A percentile compares a stretch with the other conserved stretches of the same genome.
These are phyloP conservation scores for Tolypocladium tundrense DNA, from an alignment of 2,329 filamentous ascomycete species.

Conservation along the genomic window DNA sequence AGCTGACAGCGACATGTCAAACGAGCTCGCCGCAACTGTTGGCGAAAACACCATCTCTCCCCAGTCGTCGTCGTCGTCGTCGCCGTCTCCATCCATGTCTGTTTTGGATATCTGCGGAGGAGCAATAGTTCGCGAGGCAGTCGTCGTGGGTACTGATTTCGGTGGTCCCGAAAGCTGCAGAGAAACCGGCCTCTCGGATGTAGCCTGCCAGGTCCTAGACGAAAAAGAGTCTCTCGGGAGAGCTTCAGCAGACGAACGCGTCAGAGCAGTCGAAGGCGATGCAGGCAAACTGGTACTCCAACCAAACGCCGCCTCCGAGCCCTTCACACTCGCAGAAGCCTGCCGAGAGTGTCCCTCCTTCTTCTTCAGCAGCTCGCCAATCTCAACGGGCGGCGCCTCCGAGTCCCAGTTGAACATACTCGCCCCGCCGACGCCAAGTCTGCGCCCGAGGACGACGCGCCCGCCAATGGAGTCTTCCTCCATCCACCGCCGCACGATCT, in stretches of 20 bases:
- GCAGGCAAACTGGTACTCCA: slow-evolving; percentile 5
- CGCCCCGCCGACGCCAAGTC: slow-evolving; percentile 28
- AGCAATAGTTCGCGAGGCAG: background rate
- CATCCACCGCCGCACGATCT: slow-evolving; percentile 55
- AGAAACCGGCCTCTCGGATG: background rate
- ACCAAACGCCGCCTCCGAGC: slow-evolving; percentile 16
- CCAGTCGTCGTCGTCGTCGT: slow-evolving; percentile 50
- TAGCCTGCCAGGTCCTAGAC: no score
- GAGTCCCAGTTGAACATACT: slow-evolving; percentile 54
- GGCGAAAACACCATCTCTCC: slow-evolving; percentile 45
- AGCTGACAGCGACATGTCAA: background rate
- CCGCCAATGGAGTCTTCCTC: slow-evolving; percentile 51
- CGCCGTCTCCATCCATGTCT: slow-evolving; percentile 10
- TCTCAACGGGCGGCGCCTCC: slow-evolving; percentile 36
- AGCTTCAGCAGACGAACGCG: background rate
- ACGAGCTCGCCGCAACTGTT: slow-evolving; percentile 3
- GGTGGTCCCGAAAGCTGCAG: background rate
- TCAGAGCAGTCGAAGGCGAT: slow-evolving; percentile 3
- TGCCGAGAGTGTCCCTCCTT: slow-evolving; percentile 7
- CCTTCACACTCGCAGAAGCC: background rate
- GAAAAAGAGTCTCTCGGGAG: no score
- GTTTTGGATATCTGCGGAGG: background rate
- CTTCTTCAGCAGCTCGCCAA: slow-evolving; percentile 25
- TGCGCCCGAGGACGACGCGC: slow-evolving; percentile 27
- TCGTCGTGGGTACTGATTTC: background rate